phyloP scores from a whole-genome alignment of 1,284 basidiomycete species.

The Apiotrichum veenhuisii region DNA sequence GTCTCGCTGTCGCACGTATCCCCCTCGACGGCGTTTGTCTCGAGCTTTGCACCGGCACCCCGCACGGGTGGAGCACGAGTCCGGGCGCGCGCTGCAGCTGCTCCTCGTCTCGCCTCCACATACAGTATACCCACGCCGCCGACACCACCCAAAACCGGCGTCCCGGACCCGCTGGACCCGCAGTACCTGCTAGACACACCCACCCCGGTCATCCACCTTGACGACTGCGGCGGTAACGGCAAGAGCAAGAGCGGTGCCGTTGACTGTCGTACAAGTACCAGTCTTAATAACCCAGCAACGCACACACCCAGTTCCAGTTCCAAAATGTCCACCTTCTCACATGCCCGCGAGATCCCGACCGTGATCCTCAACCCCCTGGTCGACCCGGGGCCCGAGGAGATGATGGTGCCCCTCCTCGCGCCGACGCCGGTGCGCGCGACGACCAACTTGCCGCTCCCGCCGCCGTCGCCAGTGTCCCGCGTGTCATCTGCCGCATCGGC shows the following conservation, averaged over 20 bases:
- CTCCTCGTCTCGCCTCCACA: no score
- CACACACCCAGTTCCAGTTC: no score
- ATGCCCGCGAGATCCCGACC: background rate
- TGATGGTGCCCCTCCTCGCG: background rate
- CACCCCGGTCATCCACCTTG: background rate
- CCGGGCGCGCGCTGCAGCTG: no score
- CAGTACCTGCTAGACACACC: background rate
- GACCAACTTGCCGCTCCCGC: conserved; percentile 26
- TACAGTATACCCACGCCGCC: no score
- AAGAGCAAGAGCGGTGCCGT: no score
- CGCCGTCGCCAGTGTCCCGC: conserved; percentile 27
- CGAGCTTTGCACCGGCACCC: no score
- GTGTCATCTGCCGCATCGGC: conserved; percentile 31
- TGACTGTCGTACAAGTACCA: no score
- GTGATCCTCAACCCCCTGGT: background rate
- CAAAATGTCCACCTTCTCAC: background rate
- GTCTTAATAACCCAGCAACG: no score
- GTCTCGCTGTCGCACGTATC: no score
- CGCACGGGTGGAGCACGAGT: no score
- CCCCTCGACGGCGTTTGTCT: no score
- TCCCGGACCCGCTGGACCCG: background rate
- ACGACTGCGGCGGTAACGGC: no score
- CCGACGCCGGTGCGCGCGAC: conserved; percentile 6
- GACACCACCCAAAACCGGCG: background rate
- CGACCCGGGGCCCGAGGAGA: background rate